Base-by-base conservation (phyloP, 805 yeast species). In the Ogataea henricii region DNA sequence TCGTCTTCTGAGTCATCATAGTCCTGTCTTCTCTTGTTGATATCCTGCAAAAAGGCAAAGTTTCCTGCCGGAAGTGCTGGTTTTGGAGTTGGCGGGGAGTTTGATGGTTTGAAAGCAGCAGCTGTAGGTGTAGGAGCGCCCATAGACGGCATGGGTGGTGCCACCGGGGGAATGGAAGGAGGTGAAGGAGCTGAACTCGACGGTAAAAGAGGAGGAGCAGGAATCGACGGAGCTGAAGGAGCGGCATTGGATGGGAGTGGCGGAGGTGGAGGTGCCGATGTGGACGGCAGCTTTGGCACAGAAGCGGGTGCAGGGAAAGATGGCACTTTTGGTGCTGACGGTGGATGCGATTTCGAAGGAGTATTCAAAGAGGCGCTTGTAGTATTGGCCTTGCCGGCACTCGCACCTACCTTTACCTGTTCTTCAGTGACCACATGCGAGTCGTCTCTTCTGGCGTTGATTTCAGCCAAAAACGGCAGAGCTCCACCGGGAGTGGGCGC, bases 401-500 rank as follows among this genome's bases (percentile, higher is more conserved):
- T 52, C 13, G 40, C 26, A 20, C 48, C 53, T 10, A 33, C 33
- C 55, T 61, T 43, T 48, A 57, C 62, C 7, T 48, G 40, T 13
- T 46, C 53, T 17, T 57, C 64, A 45, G 73, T 81, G n/a, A 81
- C 70, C 12, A 78, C 83, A 59, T 69, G 60, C 0, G 74, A 49
- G 17, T 81, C 82, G 52, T 76, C 72, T 61, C 85, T 69, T 59
- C 76, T 78, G 33, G 76, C 72, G 51, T 80, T 79, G 41, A 82
- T 81, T 49, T 81, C 79, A 0, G 81, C 81, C 41, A 81, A 68
- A 55, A 82, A 81, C 6, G 87, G 86, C 20, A 81, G 60, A 0
- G 72, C 76, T 1, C 79, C 80, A 25, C 65, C 67, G 4, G 65
- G 50, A 12, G 59, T 57, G 6, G 56, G 57, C 36, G 63, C 34